Evolutionary conservation across 352 stramenopile species (phyloP), one percentile per base, ranked within the genome.

Genomic region (Globisporangium solare): DNA sequence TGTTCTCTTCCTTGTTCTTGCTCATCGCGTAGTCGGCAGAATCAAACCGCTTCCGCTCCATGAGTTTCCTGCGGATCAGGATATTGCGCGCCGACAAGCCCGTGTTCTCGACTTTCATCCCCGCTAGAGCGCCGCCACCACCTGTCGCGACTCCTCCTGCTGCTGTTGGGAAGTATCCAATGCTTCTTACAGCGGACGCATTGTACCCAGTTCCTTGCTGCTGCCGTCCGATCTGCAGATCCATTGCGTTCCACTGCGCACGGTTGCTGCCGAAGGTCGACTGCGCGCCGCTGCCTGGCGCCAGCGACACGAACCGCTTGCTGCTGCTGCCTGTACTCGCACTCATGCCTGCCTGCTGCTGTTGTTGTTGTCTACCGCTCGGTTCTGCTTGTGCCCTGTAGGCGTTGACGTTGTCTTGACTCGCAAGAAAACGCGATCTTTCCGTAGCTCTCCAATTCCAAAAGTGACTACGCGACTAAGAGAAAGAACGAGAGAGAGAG

Each of bases 21-120:
- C 83, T 79, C 74, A 94, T 88, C 31, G 81, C 79, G 47, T 94
- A 82, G 63, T 94, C 84, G 4, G 84, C 84, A 57, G 84, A 94
- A 69, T 94, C 84, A 56, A 89, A 94, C 6, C 76, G 81, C 62
- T 92, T 94, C 54, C 78, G 70, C 57, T 94, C 84, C 21, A 58
- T 70, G 20, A 94, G 68, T 47, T 88, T 88, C 47, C 78, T 74
- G 32, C 68, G 81, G 47, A 94, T 73, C 46, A 94, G 53, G n/a
- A 92, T 70, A 51, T 91, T 88, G n/a, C 84, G 73, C 24, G 83
- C 83, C 21, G 84, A 91, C 14, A 94, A 60, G 14, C 76, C 76
- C n/a, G 59, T 58, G 53, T 81, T 71, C 14, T 66, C 65, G 11
- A 62, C 39, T 24, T 39, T 48, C 56, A 55, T 56, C 8, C 27